Conservation (phyloP, 2,329 filamentous ascomycete species). For the Didymella arachidicola region DNA sequence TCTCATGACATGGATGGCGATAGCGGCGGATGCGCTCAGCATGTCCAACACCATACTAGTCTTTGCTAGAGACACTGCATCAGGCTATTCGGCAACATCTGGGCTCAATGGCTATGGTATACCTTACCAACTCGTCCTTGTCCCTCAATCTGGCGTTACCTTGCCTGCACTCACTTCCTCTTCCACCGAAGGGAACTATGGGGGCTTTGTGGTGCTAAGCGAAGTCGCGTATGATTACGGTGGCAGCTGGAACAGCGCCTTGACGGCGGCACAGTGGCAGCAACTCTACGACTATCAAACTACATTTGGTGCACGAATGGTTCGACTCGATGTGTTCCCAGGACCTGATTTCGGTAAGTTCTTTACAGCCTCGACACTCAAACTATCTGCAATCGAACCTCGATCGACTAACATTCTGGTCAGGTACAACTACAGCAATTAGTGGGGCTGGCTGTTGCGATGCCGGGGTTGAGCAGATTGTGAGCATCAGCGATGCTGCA, state of each 20-base stretch:
- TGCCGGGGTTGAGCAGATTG: slow-evolving; percentile 34
- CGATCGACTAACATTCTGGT: not conserved
- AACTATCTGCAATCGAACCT: not conserved
- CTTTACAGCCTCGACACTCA: slow-evolving; percentile 46
- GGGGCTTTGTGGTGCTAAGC: slow-evolving; percentile 64
- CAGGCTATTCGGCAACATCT: slow-evolving; percentile 59
- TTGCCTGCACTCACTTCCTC: slow-evolving; percentile 63
- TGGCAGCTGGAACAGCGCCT: slow-evolving; percentile 57
- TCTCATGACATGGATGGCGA: not conserved
- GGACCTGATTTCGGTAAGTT: slow-evolving; percentile 57
- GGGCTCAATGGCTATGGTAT: slow-evolving; percentile 69
- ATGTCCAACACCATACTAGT: slow-evolving; percentile 59
- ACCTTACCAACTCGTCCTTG: slow-evolving; percentile 62
- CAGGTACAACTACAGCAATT: not conserved
- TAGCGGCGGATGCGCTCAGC: not conserved
- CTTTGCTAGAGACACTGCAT: slow-evolving; percentile 61
- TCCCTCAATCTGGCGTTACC: slow-evolving; percentile 61
- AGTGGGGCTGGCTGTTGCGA: not conserved
- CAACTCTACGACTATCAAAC: slow-evolving; percentile 65
- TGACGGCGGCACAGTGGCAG: slow-evolving; percentile 65
- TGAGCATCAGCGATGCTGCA: slow-evolving; percentile 63
- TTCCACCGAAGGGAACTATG: slow-evolving; percentile 61
- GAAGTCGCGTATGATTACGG: slow-evolving; percentile 65
- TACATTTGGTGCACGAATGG: slow-evolving; percentile 66
- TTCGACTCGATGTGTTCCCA: slow-evolving; percentile 66